Evolutionary conservation across 257 asterid genomes (phyloP), one percentile per base, ranked within the genome.

Genomic region (Lycium barbarum): DNA sequence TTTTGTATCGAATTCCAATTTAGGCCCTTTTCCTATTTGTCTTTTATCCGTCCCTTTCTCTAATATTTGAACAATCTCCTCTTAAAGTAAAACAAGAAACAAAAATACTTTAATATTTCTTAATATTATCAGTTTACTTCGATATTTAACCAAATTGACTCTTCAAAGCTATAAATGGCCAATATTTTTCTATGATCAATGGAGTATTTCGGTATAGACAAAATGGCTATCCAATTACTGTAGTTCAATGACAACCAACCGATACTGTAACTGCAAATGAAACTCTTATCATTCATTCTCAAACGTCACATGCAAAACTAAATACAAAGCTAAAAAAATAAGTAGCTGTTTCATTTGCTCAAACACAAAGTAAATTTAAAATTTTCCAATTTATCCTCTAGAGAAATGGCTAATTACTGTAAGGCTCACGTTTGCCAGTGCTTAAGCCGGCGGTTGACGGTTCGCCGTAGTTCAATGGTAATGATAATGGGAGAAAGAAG

Each of bases 361-460:
- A 26, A 26, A 26, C 33, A 1, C 33, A 26, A 26, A 26, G 33
- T 14, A 70, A 36, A 70, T 51, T n/a, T 13, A 3, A 36, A 61
- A 49, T 85, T 55, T 85, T 55, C 88, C 76, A 82, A 6, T 83
- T 55, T 81, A 18, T 71, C 79, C 86, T 83, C 84, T 26, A 7
- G 8, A 20, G 49, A 22, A 84, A 92, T 93, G 98, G 87, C 87
- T n/a, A 89, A 80, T 83, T 88, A 90, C 91, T 90, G 94, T 3
- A 90, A 91, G 36, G 92, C 97, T 53, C 99, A 96, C 90, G 83
- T 96, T 88, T 92, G 98, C 91, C 99, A 96, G 85, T 96, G 98
- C 92, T 84, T 96, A 87, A 92, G 87, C 88, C 91, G 95, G 84
- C 84, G 94, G 62, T 86, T 92, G 87, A 86, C 92, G 83, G 87